These are phyloP conservation scores for Hortaea werneckii DNA, from an alignment of 2,329 filamentous ascomycete genomes.

Conservation along the genomic window DNA sequence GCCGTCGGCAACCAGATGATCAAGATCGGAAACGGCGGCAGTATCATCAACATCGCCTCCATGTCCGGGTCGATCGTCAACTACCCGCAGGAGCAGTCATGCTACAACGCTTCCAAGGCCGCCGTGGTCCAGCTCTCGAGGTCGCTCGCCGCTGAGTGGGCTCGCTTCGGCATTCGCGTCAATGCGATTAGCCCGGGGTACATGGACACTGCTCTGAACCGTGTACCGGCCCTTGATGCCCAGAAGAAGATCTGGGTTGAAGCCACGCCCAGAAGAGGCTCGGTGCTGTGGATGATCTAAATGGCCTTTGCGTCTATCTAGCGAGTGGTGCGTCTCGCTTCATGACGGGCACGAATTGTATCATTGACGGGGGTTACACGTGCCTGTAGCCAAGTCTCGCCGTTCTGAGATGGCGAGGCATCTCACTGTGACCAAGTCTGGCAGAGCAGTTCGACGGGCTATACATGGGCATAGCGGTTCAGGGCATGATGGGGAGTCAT, in stretches of 20 bases:
- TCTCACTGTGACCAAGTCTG: background rate
- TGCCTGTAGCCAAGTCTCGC: conserved; percentile 32
- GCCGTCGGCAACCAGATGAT: conserved; percentile 51
- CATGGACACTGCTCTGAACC: conserved; percentile 77
- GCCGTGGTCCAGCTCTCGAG: conserved; percentile 69
- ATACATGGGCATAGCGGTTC: too few relatives aligned
- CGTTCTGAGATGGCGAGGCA: background rate
- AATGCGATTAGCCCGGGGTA: conserved; percentile 80
- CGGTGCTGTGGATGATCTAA: conserved; percentile 64
- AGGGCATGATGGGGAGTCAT: too few relatives aligned
- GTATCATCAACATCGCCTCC: conserved; percentile 65
- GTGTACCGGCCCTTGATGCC: conserved; percentile 64
- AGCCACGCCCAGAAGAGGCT: conserved; percentile 65
- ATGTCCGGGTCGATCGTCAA: conserved; percentile 41
- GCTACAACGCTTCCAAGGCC: conserved; percentile 78
- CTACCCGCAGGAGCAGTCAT: conserved; percentile 62
- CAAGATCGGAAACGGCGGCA: conserved; percentile 57
- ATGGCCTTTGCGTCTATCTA: conserved; percentile 66
- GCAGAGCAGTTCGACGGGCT: too few relatives aligned
- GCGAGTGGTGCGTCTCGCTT: conserved; percentile 62
- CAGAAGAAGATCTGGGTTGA: conserved; percentile 75
- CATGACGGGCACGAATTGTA: conserved; percentile 67
- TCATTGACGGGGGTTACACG: conserved; percentile 62
- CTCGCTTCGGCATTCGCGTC: conserved; percentile 68
- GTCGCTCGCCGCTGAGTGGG: conserved; percentile 76